These are phyloP conservation scores for Apiotrichum mycotoxinovorans DNA, from an alignment of 1,284 basidiomycete genomes.

Conservation along the genomic window DNA sequence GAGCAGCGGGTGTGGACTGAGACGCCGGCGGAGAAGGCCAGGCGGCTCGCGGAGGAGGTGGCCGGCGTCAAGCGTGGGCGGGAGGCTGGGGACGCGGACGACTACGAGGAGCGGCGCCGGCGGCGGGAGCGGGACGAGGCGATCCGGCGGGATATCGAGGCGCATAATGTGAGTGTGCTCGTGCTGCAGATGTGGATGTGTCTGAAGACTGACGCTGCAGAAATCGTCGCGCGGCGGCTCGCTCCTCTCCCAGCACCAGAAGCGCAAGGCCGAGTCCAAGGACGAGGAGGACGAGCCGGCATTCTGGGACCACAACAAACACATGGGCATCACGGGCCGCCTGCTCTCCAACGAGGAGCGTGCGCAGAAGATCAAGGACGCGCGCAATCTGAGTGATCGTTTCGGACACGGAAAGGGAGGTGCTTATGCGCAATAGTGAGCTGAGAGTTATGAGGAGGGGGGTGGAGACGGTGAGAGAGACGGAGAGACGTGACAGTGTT, in stretches of 20 bases:
- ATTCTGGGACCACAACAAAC: slow-evolving; percentile 83
- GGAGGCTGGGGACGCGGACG: slow-evolving; percentile 48
- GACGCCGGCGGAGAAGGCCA: slow-evolving; percentile 79
- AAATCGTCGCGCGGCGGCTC: slow-evolving; percentile 63
- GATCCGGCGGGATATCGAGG: slow-evolving; percentile 66
- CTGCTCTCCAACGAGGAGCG: slow-evolving; percentile 80
- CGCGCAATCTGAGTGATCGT: slow-evolving; percentile 70
- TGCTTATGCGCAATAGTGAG: slow-evolving; percentile 37
- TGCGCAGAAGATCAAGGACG: slow-evolving; percentile 69
- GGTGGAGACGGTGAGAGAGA: background rate
- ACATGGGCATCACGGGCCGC: slow-evolving; percentile 78
- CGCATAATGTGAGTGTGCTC: slow-evolving; percentile 65
- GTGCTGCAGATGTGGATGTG: no score
- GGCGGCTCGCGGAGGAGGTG: slow-evolving; percentile 79
- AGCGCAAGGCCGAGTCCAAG: slow-evolving; percentile 39
- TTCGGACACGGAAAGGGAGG: slow-evolving; percentile 60
- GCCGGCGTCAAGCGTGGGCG: slow-evolving; percentile 67
- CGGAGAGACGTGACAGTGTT: no score
- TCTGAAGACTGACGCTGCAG: slow-evolving; percentile 52
- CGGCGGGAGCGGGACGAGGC: slow-evolving; percentile 62
- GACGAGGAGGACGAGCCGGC: slow-evolving; percentile 57
- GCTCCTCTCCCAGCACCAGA: slow-evolving; percentile 64
- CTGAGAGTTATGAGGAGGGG: background rate
- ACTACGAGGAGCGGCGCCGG: slow-evolving; percentile 53
- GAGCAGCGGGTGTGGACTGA: slow-evolving; percentile 78